Evolutionary conservation across 768 basidiomycete genomes (phyloP), one percentile per base, ranked within the genome.

Genomic region (Serendipita sp.): DNA sequence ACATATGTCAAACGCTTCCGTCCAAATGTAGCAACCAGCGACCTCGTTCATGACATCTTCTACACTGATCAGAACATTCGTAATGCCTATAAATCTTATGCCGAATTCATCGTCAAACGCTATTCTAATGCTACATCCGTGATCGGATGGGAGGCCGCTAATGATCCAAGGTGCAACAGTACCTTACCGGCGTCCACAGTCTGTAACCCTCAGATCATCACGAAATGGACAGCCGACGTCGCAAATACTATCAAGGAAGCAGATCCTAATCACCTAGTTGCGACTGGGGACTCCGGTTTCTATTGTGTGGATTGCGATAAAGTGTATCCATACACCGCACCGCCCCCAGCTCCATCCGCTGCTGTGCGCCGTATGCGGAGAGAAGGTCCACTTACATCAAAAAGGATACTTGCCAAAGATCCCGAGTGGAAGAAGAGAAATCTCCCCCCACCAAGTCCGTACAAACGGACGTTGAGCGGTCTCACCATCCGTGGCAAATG

Each of bases 281-380:
- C 83, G 16, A 76, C 84, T 30, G 85, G 85, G 82, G 85, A 70
- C 67, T 79, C 80, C 68, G 85, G 85, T 3, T 87, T 81, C 69
- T 74, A 82, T 64, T 88, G 85, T 67, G 69, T 72, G 0, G 76
- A 46, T 18, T 65, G 66, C 64, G 46, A 18, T 11, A 65, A 32
- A 41, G 66, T 76, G 65, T 87, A 84, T 68, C 72, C 75, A 30
- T 5, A 86, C 85, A 69, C 68, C 83, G 4, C 85, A 82, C 71
- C 79, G 76, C 63, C 38, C 3, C 74, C 78, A n/a, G 71, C 72
- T 36, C 68, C 76, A 44, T 79, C 81, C 16, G 71, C 79, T 23
- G 23, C 23, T n/a, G 71, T 70, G 5, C 74, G 78, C 4, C 74
- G 75, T 36, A 79, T 77, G 65, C 76, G 78, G 64, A 71, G 71